Evolutionary conservation across 2,329 filamentous ascomycete genomes (phyloP).

Genomic region (Capronia epimyces): DNA sequence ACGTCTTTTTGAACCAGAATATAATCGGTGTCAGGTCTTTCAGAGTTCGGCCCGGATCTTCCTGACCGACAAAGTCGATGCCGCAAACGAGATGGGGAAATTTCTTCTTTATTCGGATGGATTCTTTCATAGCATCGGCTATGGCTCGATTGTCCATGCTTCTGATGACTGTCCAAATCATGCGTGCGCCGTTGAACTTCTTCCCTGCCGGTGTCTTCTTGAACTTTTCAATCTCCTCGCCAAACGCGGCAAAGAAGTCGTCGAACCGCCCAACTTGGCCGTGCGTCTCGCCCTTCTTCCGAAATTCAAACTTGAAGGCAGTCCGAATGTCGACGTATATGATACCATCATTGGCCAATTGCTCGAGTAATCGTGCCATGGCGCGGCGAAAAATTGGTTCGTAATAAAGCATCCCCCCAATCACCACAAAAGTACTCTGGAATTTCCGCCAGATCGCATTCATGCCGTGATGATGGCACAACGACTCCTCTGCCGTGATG

Average conservation of each 20-base stretch:
- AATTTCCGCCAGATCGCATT: conserved; percentile 85
- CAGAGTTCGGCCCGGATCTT: conserved; percentile 71
- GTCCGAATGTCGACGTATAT: conserved; percentile 77
- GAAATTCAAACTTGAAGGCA: conserved; percentile 68
- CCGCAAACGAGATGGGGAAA: conserved; percentile 77
- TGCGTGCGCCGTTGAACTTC: conserved; percentile 78
- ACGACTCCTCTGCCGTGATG: conserved; percentile 65
- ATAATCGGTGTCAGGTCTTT: conserved; percentile 73
- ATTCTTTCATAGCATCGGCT: conserved; percentile 77
- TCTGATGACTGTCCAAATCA: conserved; percentile 76
- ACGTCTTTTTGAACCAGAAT: conserved; percentile 90
- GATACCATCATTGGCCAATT: conserved; percentile 74
- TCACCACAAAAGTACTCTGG: conserved; percentile 64
- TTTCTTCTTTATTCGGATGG: conserved; percentile 72
- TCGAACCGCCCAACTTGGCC: conserved; percentile 48
- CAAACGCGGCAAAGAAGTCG: conserved; percentile 65
- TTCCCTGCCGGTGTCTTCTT: conserved; percentile 64
- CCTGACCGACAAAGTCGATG: conserved; percentile 85
- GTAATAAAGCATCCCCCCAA: conserved; percentile 74
- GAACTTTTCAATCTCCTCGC: conserved; percentile 74
- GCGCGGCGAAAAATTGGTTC: conserved; percentile 82
- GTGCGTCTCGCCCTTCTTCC: conserved; percentile 57
- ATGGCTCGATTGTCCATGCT: conserved; percentile 58
- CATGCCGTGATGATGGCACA: conserved; percentile 75
- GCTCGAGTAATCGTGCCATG: conserved; percentile 63